Percentiles rank a stretch among this genome's conserved stretches.
Evolutionary conservation across 2,329 filamentous ascomycete species (phyloP).

Genomic region (Colletotrichum endophyticum): DNA sequence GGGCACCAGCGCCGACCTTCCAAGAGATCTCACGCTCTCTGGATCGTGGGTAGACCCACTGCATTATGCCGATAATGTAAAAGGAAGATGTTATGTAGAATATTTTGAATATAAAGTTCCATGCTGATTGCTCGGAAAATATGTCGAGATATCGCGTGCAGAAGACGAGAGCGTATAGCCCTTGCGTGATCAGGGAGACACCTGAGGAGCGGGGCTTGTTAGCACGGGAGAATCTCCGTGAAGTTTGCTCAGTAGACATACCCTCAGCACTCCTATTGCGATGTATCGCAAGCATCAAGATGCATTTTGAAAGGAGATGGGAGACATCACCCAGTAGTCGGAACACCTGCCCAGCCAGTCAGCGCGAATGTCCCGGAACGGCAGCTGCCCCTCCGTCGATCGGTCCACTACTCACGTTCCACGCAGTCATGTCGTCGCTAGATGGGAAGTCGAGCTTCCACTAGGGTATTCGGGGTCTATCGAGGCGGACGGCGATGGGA

Average conservation of each 20-base stretch:
- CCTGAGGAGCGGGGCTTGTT: conserved; percentile 51
- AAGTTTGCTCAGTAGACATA: conserved; percentile 32
- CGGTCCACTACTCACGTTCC: conserved; percentile 39
- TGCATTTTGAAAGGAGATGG: conserved; percentile 85
- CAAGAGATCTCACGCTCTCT: conserved; percentile 90
- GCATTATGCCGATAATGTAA: conserved; percentile 89
- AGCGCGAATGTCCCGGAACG: background rate
- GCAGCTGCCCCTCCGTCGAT: background rate
- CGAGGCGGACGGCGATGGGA: background rate
- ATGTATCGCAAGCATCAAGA: conserved; percentile 90
- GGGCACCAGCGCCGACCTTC: conserved; percentile 79
- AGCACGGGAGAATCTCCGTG: background rate
- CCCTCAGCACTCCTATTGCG: conserved; percentile 86
- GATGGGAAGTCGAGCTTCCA: conserved; percentile 13
- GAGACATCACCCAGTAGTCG: conserved; percentile 84
- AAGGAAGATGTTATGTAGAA: conserved; percentile 85
- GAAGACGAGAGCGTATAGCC: conserved; percentile 87
- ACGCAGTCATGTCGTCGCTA: conserved; percentile 40
- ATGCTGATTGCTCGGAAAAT: conserved; percentile 61
- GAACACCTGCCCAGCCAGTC: conserved; percentile 54
- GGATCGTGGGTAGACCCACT: conserved; percentile 84
- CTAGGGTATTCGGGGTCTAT: background rate
- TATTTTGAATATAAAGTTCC: conserved; percentile 86
- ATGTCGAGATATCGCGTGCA: conserved; percentile 86
- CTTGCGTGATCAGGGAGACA: conserved; percentile 89